A percentile compares a stretch with the other conserved stretches of the same genome.
Evolutionary conservation across 176 grass and related monocot species (phyloP).

Genomic region (Puccinellia tenuiflora): DNA sequence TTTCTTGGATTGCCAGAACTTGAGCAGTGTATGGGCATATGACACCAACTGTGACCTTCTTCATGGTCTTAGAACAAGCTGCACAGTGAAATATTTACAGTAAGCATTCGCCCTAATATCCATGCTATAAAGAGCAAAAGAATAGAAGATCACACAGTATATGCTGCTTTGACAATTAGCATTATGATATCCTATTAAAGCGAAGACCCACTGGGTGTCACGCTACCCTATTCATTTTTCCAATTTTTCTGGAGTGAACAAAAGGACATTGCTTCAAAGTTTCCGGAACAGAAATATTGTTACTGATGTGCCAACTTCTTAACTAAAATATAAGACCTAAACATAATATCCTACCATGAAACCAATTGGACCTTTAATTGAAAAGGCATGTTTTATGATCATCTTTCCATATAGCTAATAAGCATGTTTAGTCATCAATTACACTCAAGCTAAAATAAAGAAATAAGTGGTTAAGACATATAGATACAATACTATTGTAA

Average conservation of each 20-base stretch:
- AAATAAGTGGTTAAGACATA: not conserved
- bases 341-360: not conserved
- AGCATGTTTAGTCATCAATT: not conserved
- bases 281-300: conserved; percentile 5
- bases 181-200: not conserved
- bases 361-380: not conserved
- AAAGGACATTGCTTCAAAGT: not conserved
- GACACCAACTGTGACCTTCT: conserved; percentile 53
- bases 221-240: not conserved
- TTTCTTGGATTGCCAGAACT: conserved; percentile 49
- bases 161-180: not conserved
- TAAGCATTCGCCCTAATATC: not conserved
- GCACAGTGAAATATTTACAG: conserved; percentile 8
- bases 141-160: no score
- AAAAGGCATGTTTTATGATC: not conserved
- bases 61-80: conserved; percentile 37
- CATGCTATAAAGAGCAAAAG: conserved; percentile 2
- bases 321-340: not conserved
- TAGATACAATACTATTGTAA: not conserved
- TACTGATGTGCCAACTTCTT: no score
- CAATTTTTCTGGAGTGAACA: not conserved
- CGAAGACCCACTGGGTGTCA: not conserved
- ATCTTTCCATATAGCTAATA: not conserved
- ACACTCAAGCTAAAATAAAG: not conserved
- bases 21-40: conserved; percentile 76